phyloP scores from a whole-genome alignment of 2,329 filamentous ascomycete species.

The Neopestalotiopsis sp. region DNA sequence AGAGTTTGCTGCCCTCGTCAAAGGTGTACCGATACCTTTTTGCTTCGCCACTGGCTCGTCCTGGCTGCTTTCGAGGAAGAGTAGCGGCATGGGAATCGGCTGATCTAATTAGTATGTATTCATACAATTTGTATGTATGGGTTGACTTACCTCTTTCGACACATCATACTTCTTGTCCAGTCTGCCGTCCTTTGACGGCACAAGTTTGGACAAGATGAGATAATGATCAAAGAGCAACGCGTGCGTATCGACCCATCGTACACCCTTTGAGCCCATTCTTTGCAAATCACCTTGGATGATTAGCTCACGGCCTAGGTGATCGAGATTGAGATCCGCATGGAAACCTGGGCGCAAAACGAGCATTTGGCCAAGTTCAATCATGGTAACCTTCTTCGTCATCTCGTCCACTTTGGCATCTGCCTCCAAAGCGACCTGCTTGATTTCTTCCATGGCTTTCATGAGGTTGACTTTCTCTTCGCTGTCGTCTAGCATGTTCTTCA shows the following conservation, averaged over 20 bases:
- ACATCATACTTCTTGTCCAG: constrained; percentile 91
- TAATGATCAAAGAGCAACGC: constrained; percentile 96
- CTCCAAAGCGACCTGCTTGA: constrained; percentile 85
- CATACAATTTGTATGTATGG: constrained; percentile 5
- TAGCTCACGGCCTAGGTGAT: constrained; percentile 90
- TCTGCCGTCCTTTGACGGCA: constrained; percentile 69
- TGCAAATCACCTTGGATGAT: constrained; percentile 90
- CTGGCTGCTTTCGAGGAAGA: constrained; percentile 89
- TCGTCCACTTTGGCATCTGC: constrained; percentile 93
- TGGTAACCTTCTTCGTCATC: constrained; percentile 86
- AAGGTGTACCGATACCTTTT: constrained; percentile 72
- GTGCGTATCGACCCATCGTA: constrained; percentile 93
- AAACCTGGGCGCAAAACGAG: constrained; percentile 86
- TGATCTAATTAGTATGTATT: constrained; percentile 40
- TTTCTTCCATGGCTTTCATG: constrained; percentile 84
- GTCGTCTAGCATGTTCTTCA: constrained; percentile 82
- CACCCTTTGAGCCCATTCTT: constrained; percentile 84
- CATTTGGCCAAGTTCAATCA: constrained; percentile 83
- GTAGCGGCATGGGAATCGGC: constrained; percentile 94
- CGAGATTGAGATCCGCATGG: constrained; percentile 86
- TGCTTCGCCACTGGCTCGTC: constrained; percentile 89
- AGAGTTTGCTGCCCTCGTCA: constrained; percentile 65
- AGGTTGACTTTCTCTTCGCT: constrained; percentile 90
- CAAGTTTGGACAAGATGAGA: constrained; percentile 86
- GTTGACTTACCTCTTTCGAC: constrained; percentile 75